Conservation (phyloP, 2,329 filamentous ascomycete genomes). For the Didymella arachidicola region DNA sequence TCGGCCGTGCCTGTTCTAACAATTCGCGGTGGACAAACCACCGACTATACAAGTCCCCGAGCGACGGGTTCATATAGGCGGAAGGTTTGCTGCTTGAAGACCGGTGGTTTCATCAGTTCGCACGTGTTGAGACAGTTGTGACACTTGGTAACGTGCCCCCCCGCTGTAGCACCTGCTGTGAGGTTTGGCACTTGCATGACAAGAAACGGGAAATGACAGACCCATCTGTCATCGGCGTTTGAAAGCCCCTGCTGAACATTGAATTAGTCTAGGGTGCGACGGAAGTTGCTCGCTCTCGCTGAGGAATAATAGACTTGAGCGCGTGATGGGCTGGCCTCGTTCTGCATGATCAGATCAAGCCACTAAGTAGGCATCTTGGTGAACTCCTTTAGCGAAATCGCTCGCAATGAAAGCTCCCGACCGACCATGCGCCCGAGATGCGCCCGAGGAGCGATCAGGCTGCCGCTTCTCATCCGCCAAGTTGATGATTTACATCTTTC, state of each 20-base stretch:
- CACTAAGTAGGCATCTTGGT: not conserved
- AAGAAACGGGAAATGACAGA: slow-evolving; percentile 9
- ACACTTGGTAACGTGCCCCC: slow-evolving; percentile 13
- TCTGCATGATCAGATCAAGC: slow-evolving; percentile 2
- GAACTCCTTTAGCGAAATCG: not conserved
- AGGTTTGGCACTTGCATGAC: slow-evolving; percentile 7
- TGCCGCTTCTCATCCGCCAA: slow-evolving; percentile 1
- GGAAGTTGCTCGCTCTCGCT: not conserved
- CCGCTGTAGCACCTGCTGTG: not conserved
- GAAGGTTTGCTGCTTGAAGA: slow-evolving; percentile 7
- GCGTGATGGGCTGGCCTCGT: not conserved
- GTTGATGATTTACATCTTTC: not conserved
- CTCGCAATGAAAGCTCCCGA: not conserved
- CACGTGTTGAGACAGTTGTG: slow-evolving; percentile 17
- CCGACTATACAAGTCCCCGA: slow-evolving; percentile 3
- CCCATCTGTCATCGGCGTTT: not conserved
- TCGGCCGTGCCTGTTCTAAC: slow-evolving; percentile 6
- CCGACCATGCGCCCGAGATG: not conserved
- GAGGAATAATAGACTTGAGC: not conserved
- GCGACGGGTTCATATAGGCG: slow-evolving; percentile 4
- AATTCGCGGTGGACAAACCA: not conserved
- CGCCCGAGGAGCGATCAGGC: not conserved
- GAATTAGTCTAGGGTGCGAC: not conserved
- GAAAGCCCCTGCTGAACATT: not conserved
- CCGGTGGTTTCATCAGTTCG: slow-evolving; percentile 13